Evolutionary conservation across 2,329 filamentous ascomycete species (phyloP), one percentile per base, ranked within the genome.

Genomic region (Phyllosticta citrichinensis): DNA sequence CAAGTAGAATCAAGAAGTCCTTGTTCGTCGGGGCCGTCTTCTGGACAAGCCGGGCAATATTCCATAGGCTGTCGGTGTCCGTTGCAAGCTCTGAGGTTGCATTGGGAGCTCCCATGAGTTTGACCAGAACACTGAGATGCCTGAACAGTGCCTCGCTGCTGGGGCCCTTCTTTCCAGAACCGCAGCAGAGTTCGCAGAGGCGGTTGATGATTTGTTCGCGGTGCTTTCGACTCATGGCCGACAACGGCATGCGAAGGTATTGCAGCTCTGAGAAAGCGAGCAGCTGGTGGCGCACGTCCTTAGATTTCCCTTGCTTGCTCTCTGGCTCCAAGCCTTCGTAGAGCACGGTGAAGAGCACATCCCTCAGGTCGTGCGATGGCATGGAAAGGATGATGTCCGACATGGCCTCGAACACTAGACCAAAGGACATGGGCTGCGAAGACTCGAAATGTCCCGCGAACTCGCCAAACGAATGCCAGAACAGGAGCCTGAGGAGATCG

Each of bases 41-140:
- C 19, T 61, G 58, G 47, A 56, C 56, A 14, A 55, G 24, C 12
- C 58, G 58, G 33, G 58, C 58, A 47, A 61, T 53, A 6, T 27
- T 53, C 58, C 58, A 61, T 9, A 61, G 54, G 4, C 52, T 24
- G 25, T 61, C 58, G 9, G 58, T 6, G 22, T 61, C 58, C 2
- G 53, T 61, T 14, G 58, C 60, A 17, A 74, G 58, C 27, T 69
- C 71, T 11, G 72, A 69, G 5, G 68, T 73, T 14, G 72, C 68
- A 60, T 75, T 75, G 1, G 73, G 68, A 5, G 68, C 63, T 30
- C 69, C 64, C 68, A 74, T 73, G 9, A 75, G 63, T 56, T 68
- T 67, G 8, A 64, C 65, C 64, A 72, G 30, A 11, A 63, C 40
- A 20, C 59, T 59, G 25, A 62, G 19, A 25, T 62, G 61, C 25